A percentile compares a stretch with the other conserved stretches of the same genome.
Evolutionary conservation across 192 early-diverging fungal genomes (phyloP).

Genomic region (Backusella liffmaniae): DNA sequence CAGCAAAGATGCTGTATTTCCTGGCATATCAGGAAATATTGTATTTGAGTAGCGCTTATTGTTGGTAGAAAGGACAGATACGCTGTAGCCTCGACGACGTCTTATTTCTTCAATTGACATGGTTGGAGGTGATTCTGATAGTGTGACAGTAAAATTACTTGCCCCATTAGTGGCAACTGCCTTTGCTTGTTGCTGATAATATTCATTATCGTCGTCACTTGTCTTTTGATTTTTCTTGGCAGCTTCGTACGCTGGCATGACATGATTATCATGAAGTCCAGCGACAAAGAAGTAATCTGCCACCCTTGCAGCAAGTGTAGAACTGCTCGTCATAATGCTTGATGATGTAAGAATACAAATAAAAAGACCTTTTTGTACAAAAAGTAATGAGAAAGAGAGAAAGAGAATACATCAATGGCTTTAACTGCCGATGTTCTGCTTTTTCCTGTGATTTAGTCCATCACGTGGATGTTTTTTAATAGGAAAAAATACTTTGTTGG

Average conservation of each 20-base stretch:
- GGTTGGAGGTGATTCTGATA: not conserved
- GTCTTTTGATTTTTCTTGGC: not conserved
- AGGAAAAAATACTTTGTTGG: not conserved
- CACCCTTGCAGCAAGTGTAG: constrained; percentile 7
- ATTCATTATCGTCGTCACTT: constrained; percentile 1
- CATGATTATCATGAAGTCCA: constrained; percentile 26
- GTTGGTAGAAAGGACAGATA: not conserved
- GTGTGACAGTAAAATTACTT: not conserved
- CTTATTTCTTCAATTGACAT: not conserved
- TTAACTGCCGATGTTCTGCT: not conserved
- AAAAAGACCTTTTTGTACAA: not conserved
- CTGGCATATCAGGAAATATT: constrained; percentile 2
- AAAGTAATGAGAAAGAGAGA: not conserved
- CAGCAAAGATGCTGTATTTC: not conserved
- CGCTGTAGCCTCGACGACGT: constrained; percentile 9
- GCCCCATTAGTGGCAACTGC: constrained; percentile 12
- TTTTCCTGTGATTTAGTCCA: not conserved
- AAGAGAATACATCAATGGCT: not conserved
- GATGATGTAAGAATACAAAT: not conserved
- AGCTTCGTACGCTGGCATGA: constrained; percentile 22
- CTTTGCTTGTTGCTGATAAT: constrained; percentile 13
- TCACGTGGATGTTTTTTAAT: not conserved
- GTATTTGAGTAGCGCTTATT: not conserved
- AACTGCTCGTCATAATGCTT: not conserved
- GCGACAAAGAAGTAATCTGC: constrained; percentile 40